Conservation (phyloP, 2,329 filamentous ascomycete species). For the Trichoderma gracile region DNA sequence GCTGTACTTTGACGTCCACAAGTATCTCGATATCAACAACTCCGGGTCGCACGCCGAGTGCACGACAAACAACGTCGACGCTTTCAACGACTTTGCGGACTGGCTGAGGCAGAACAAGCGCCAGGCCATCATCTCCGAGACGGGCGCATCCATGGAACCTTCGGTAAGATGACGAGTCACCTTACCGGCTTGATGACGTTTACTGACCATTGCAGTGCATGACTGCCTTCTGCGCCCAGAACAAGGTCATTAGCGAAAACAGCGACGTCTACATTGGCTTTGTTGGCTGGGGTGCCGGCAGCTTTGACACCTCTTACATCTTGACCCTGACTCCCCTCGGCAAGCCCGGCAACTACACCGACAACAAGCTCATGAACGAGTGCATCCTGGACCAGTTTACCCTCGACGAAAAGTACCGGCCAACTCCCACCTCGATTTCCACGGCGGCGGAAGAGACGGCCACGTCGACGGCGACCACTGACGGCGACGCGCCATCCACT, state of each 20-base stretch:
- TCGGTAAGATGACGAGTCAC: conserved; percentile 36
- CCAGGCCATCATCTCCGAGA: conserved; percentile 54
- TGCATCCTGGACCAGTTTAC: conserved; percentile 45
- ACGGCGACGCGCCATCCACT: not conserved
- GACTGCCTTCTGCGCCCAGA: conserved; percentile 48
- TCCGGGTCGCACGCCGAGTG: conserved; percentile 55
- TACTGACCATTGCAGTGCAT: conserved; percentile 41
- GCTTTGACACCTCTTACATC: conserved; percentile 45
- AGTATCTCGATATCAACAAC: conserved; percentile 61
- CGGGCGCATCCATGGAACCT: conserved; percentile 48
- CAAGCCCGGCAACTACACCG: conserved; percentile 33
- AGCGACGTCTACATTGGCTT: conserved; percentile 51
- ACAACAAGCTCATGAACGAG: conserved; percentile 46
- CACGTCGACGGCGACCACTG: not conserved
- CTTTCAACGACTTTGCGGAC: conserved; percentile 48
- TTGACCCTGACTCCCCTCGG: conserved; percentile 45
- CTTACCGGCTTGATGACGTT: not conserved
- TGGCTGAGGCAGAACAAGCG: conserved; percentile 51
- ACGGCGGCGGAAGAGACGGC: not conserved
- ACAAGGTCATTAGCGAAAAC: conserved; percentile 48
- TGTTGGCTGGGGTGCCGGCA: conserved; percentile 50
- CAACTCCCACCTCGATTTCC: conserved; percentile 17
- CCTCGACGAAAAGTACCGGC: conserved; percentile 22
- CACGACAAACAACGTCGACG: conserved; percentile 53
- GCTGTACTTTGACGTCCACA: conserved; percentile 61